Base-by-base conservation (phyloP, 2,329 filamentous ascomycete species). In the Sporothrix curviconia region DNA sequence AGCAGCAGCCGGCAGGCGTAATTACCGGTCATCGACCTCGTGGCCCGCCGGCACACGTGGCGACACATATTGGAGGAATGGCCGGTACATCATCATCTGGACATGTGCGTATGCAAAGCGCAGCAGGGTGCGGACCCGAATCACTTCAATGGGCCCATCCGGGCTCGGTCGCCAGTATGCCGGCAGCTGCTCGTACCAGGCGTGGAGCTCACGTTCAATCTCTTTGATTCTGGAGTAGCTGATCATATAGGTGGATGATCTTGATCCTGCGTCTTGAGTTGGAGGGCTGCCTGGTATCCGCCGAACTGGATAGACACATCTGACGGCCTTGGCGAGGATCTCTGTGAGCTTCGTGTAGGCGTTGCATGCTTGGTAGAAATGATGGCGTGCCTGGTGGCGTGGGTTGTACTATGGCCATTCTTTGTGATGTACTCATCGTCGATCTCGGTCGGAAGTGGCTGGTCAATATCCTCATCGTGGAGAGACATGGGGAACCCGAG, bases 41-140 rank as follows among this genome's bases (percentile, higher is more conserved):
- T 77, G 82, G 9, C 76, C 77, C 53, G 77, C 74, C 50, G 76
- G 78, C 2, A 82, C 72, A 43, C 81, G 77, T 9, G 84, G 83
- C 7, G 89, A 90, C 15, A 90, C 84, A 64, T 92, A 94, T 68
- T 94, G 90, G 12, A 94, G 73, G 68, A 94, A 94, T 0, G 90
- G 90, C 17, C 90, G 78, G 66, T 94, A 94, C 2, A 94, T 74
- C 66, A 94, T 84, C 69, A 94, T 85, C 66, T 92, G 89, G 5
- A 91, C 87, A 66, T 92, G 88, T 2, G 87, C 87, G 67, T 89
- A 92, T n/a, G 85, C 82, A 70, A 94, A 86, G 36, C 89, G 80
- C 19, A 94, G 75, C 24, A 92, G 75, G 61, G 91, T 89, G 60
- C 90, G 88, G n/a, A 84, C 78, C 89, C 90, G 81, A 64, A 91